phyloP scores from a whole-genome alignment of 129 eudicot species.

The Scalesia atractyloides region DNA sequence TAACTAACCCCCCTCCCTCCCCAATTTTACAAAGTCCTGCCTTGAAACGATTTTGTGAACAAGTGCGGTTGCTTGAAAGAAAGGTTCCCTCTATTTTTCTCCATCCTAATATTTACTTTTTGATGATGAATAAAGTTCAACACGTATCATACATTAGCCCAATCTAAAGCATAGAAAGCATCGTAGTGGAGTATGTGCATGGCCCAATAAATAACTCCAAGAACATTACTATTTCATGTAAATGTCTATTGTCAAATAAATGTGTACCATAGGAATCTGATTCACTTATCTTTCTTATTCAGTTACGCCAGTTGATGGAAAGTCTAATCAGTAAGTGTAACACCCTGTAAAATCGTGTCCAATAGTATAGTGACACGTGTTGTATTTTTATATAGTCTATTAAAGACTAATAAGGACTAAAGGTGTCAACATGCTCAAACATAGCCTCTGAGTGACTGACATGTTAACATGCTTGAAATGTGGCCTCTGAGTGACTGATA shows the following conservation, averaged over 20 bases:
- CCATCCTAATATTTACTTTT: constrained; percentile 3
- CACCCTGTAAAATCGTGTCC: too few species aligned
- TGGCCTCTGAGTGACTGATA: too few species aligned
- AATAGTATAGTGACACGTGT: too few species aligned
- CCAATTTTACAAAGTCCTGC: constrained; percentile 60
- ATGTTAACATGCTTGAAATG: too few species aligned
- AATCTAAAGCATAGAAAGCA: neutral
- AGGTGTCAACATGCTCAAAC: too few species aligned
- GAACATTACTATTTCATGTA: constrained; percentile 6
- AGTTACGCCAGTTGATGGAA: constrained; percentile 82
- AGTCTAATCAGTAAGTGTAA: constrained; percentile 56
- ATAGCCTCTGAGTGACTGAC: too few species aligned
- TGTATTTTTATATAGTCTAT: too few species aligned
- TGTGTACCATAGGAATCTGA: constrained; percentile 14
- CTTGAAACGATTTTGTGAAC: constrained; percentile 74
- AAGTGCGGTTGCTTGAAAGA: constrained; percentile 75
- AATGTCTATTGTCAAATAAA: neutral
- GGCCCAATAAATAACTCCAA: neutral
- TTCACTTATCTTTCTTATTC: constrained; percentile 31
- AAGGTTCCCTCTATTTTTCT: constrained; percentile 47
- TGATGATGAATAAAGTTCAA: neutral
- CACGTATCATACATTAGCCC: neutral
- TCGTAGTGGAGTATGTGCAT: neutral
- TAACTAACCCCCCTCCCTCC: neutral
- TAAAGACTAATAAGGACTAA: too few species aligned